Evolutionary conservation across 306 rosid genomes (phyloP), one percentile per base, ranked within the genome.

Genomic region (Gastrolobium bilobum): DNA sequence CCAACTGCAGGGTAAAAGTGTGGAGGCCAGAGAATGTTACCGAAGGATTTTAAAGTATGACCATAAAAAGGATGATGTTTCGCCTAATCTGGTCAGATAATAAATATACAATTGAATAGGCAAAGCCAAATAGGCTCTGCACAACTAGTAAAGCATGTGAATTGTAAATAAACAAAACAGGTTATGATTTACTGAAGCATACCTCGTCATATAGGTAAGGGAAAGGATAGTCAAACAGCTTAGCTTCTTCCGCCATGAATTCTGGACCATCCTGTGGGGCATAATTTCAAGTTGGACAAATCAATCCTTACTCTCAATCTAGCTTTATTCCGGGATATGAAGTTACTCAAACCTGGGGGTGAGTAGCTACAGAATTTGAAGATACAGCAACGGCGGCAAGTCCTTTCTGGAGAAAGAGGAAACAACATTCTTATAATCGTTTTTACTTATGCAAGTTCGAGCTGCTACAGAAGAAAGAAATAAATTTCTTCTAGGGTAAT

Each of bases 191-290:
- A 54, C 63, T 20, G 43, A 15, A 70, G 51, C 53, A 61, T 77
- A 92, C 99, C 95, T 91, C 97, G 7, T 95, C 99, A 40, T 91
- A 91, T 29, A 92, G 82, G 84, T 95, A 95, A 38, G 99, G 99
- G 78, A 95, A 95, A 53, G 99, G 94, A 82, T 92, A 95, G 37
- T 79, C 87, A 65, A 88, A 88, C 79, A 82, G 81, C 60, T 85
- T 88, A 80, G 97, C 96, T 4, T 95, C 99, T 87, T 91, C 98
- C 15, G 94, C 92, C 97, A 95, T 95, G 79, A 84, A 87, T 82
- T 85, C 77, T 7, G 99, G 97, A 75, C 99, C 99, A 84, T 95
- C 99, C 98, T 95, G 92, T 79, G 87, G 90, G 70, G 78, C 86
- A 81, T 33, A 85, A 81, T 71, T 77, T 81, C 79, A 82, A n/a